These are phyloP conservation scores for Retiboletus fuscus DNA, from an alignment of 1,284 basidiomycete genomes.

Conservation along the genomic window DNA sequence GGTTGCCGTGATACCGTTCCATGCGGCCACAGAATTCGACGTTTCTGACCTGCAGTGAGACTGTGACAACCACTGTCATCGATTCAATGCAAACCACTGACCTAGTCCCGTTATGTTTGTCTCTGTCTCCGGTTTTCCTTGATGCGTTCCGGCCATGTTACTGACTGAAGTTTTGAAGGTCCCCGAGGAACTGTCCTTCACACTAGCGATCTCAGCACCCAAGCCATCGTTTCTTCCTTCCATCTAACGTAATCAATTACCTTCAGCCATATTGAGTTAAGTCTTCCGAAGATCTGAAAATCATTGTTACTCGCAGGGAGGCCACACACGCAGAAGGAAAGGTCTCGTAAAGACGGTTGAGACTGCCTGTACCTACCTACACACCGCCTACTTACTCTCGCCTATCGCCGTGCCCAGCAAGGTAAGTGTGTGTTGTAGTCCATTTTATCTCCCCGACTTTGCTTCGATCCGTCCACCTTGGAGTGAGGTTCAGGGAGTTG, in stretches of 20 bases:
- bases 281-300: slow-evolving; percentile 37
- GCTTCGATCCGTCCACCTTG: background rate
- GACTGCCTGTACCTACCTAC: slow-evolving; percentile 87
- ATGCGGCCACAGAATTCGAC: too few relatives aligned
- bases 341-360: slow-evolving; percentile 65
- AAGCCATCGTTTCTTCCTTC: slow-evolving; percentile 83
- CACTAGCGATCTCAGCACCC: slow-evolving; percentile 91
- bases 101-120: slow-evolving; percentile 91
- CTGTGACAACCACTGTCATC: slow-evolving; percentile 83
- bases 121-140: background rate
- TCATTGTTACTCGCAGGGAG: slow-evolving; percentile 46
- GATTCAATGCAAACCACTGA: slow-evolving; percentile 95
- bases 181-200: too few relatives aligned
- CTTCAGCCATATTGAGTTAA: slow-evolving; percentile 75
- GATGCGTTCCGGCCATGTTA: slow-evolving; percentile 69
- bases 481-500: slow-evolving; percentile 72
- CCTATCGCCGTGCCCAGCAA: slow-evolving; percentile 77
- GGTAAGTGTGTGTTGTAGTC: slow-evolving; percentile 54
- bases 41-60: too few relatives aligned
- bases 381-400: slow-evolving; percentile 78
- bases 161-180: slow-evolving; percentile 89
- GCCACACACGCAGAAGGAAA: slow-evolving; percentile 32
- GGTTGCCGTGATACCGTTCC: too few relatives aligned
- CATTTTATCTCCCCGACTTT: background rate
- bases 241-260: slow-evolving; percentile 73